A percentile compares a stretch with the other conserved stretches of the same genome.
These are phyloP conservation scores for Papiliotrema fonsecae DNA, from an alignment of 1,284 basidiomycete species.

Conservation along the genomic window DNA sequence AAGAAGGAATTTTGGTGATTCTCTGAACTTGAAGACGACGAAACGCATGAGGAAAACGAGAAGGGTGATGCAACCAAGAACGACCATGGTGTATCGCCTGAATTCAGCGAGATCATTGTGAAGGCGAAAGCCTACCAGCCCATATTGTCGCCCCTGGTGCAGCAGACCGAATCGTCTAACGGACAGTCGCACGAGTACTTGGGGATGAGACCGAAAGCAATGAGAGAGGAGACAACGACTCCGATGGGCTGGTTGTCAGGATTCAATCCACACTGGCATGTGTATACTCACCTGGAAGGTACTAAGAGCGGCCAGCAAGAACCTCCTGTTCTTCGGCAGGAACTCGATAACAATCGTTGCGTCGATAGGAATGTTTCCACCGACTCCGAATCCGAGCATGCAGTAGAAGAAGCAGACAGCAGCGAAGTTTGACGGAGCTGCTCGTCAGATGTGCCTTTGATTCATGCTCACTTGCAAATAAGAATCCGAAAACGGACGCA, in stretches of 20 bases:
- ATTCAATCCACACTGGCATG: slow-evolving; percentile 25
- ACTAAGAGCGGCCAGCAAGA: slow-evolving; percentile 43
- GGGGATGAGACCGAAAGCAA: slow-evolving; percentile 49
- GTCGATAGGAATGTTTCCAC: slow-evolving; percentile 54
- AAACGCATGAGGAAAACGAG: slow-evolving; percentile 59
- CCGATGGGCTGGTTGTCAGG: slow-evolving; percentile 37
- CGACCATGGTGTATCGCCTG: slow-evolving; percentile 50
- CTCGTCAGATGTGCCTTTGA: slow-evolving; percentile 48
- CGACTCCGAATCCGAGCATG: slow-evolving; percentile 35
- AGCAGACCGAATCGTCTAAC: slow-evolving; percentile 52
- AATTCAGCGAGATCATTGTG: not conserved
- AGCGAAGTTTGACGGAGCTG: slow-evolving; percentile 53
- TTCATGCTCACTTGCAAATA: slow-evolving; percentile 13
- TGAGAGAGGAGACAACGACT: slow-evolving; percentile 56
- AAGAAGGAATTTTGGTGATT: slow-evolving; percentile 71
- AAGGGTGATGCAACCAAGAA: slow-evolving; percentile 48
- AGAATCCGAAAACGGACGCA: slow-evolving; percentile 59
- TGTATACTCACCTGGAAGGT: slow-evolving; percentile 11
- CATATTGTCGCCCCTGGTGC: slow-evolving; percentile 50
- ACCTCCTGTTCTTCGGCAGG: slow-evolving; percentile 43
- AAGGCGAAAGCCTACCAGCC: slow-evolving; percentile 59
- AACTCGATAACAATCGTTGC: slow-evolving; percentile 67
- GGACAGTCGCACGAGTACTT: slow-evolving; percentile 31
- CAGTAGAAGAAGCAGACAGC: slow-evolving; percentile 16
- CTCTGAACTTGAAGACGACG: slow-evolving; percentile 64